Percentiles rank a stretch among this genome's conserved stretches.
These are phyloP conservation scores for Beauveria australis DNA, from an alignment of 2,329 filamentous ascomycete species.

Conservation along the genomic window DNA sequence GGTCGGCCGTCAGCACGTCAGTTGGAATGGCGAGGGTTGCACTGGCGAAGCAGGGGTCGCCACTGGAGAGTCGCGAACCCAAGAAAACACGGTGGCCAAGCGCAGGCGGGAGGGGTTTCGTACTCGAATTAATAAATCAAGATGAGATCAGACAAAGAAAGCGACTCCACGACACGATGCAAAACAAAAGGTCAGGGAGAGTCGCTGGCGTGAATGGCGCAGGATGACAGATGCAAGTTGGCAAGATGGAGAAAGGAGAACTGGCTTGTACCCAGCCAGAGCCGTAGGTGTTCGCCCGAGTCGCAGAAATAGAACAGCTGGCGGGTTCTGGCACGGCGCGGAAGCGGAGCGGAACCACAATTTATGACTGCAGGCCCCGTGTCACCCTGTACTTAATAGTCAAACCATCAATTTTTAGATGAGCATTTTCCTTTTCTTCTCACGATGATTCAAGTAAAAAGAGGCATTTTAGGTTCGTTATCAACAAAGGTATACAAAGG, in stretches of 20 bases:
- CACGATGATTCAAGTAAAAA: not conserved
- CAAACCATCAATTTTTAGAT: not conserved
- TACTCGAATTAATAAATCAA: conserved; percentile 1
- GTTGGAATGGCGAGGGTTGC: not conserved
- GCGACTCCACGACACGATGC: not conserved
- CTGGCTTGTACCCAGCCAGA: conserved; percentile 1
- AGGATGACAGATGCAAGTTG: conserved; percentile 9
- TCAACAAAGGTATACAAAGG: too few species aligned
- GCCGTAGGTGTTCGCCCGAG: conserved; percentile 2
- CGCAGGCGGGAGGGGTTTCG: not conserved
- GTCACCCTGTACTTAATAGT: not conserved
- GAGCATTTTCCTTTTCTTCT: not conserved
- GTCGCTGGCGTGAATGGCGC: conserved; percentile 8
- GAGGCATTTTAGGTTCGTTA: not conserved
- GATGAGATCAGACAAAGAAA: not conserved
- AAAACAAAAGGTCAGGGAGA: not conserved
- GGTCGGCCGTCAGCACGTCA: not conserved
- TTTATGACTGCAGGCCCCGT: not conserved
- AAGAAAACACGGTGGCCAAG: not conserved
- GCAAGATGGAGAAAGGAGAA: conserved; percentile 11
- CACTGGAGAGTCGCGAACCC: not conserved
- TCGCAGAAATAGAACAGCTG: not conserved
- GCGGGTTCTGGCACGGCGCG: not conserved
- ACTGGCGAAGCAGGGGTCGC: not conserved
- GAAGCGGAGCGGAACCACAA: conserved; percentile 4